Conservation (phyloP, 2,329 filamentous ascomycete genomes). For the Drechslerella coelobrocha region DNA sequence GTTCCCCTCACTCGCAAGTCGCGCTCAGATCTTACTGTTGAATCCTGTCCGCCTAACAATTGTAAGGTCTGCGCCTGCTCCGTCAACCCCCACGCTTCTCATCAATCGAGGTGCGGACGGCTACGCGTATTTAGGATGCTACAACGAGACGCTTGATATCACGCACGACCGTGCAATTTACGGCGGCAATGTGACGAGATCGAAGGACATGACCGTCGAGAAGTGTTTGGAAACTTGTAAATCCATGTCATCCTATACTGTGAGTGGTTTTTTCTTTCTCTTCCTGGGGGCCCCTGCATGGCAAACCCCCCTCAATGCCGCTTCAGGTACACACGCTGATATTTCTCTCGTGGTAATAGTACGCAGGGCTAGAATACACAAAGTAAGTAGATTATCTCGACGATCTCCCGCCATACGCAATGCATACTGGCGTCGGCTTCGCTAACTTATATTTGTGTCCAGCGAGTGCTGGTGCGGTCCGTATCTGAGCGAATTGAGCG, state of each 20-base stretch:
- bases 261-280: constrained; percentile 6
- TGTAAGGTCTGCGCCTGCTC: constrained; percentile 13
- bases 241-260: constrained; percentile 53
- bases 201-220: constrained; percentile 64
- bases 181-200: constrained; percentile 59
- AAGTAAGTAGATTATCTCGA: constrained; percentile 56
- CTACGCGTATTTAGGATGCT: constrained; percentile 67
- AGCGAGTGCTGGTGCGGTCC: constrained; percentile 70
- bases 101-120: constrained; percentile 17
- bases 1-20: neutral
- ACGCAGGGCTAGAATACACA: constrained; percentile 66
- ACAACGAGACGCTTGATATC: constrained; percentile 65
- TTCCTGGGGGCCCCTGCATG: neutral
- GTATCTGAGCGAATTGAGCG: constrained; percentile 62
- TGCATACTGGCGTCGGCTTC: too few relatives aligned
- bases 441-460: constrained; percentile 13
- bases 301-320: neutral
- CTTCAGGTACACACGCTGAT: constrained; percentile 53
- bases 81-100: constrained; percentile 6
- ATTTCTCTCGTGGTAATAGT: constrained; percentile 58
- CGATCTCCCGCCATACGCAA: constrained; percentile 2
- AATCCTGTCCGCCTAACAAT: neutral
- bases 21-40: neutral
- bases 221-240: constrained; percentile 64
- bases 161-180: constrained; percentile 61